A percentile compares a stretch with the other conserved stretches of the same genome.
Conservation (phyloP, 1,284 basidiomycete genomes). For the Mycena citricolor region DNA sequence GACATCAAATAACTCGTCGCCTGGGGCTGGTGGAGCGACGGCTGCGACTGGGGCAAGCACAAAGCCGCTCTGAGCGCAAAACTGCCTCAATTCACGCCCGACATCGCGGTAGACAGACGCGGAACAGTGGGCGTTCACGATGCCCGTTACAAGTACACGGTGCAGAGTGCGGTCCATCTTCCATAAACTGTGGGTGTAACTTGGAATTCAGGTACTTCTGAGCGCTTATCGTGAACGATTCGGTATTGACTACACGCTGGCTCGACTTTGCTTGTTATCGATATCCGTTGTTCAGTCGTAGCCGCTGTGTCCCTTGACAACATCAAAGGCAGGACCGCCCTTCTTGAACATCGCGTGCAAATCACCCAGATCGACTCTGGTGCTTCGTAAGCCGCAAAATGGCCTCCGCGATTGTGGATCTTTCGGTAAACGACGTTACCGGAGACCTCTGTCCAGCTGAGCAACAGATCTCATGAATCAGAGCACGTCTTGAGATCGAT, state of each 20-base stretch:
- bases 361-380: conserved; percentile 16
- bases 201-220: no score
- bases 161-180: conserved; percentile 44
- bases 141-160: conserved; percentile 45
- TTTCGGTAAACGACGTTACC: conserved; percentile 19
- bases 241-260: no score
- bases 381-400: conserved; percentile 26
- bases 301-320: conserved; percentile 24
- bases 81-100: conserved; percentile 48
- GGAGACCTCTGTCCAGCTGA: conserved; percentile 14
- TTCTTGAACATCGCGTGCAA: conserved; percentile 21
- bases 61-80: conserved; percentile 44
- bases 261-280: no score
- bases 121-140: conserved; percentile 49
- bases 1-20: conserved; percentile 43
- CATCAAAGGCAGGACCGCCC: conserved; percentile 15
- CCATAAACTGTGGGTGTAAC: no score
- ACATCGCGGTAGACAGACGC: conserved; percentile 43
- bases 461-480: neutral
- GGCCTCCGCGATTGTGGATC: conserved; percentile 31
- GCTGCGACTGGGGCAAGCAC: conserved; percentile 48
- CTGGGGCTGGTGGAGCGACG: conserved; percentile 45
- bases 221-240: no score
- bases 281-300: no score
- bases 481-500: no score